Base-by-base conservation (phyloP, 2,329 filamentous ascomycete species). In the Apiospora marii region DNA sequence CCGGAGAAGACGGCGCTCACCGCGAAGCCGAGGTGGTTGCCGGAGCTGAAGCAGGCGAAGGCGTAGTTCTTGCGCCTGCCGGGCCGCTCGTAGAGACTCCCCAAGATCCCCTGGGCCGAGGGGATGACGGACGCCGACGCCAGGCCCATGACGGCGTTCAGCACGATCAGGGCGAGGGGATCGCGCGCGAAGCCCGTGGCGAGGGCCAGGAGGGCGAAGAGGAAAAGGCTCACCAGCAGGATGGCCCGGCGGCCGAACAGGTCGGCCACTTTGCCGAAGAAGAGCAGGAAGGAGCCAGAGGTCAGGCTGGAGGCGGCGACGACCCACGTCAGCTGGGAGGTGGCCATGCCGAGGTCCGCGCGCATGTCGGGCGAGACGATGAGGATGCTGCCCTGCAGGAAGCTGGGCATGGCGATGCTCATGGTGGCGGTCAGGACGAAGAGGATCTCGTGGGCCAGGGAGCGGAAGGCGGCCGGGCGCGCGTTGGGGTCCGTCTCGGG, bases 401-500 rank as follows among this genome's bases (percentile, higher is more conserved):
- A 90, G 5, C 87, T 87, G 13, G 86, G 87, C 77, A 91, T 90
- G 4, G 88, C 90, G 64, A 92, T 91, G 1, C 91, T 90, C 83
- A 92, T 89, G 1, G 91, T 93, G 13, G 90, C 89, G 51, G 90
- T 91, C 24, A 91, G 79, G 22, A 93, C 89, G 77, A 93, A 93
- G 2, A 91, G 82, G 49, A 89, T 84, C 83, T 93, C 91, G 76
- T 92, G 89, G 1, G 89, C 71, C 0, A 90, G 91, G 58, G 85
- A 91, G 58, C 81, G 86, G 84, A 93, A 93, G 81, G 89, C 91
- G 76, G 81, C 84, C 43, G 90, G 90, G 12, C 90, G 84, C 16
- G 51, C 51, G 19, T 58, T 58, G 27, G 51, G 51, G 51, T 58
- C 51, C 2, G 4, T 48, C 75, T 51, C 49, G 3, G 51, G 51